Evolutionary conservation across 2,329 filamentous ascomycete species (phyloP).

Genomic region (Conoideocrella luteorostrata): DNA sequence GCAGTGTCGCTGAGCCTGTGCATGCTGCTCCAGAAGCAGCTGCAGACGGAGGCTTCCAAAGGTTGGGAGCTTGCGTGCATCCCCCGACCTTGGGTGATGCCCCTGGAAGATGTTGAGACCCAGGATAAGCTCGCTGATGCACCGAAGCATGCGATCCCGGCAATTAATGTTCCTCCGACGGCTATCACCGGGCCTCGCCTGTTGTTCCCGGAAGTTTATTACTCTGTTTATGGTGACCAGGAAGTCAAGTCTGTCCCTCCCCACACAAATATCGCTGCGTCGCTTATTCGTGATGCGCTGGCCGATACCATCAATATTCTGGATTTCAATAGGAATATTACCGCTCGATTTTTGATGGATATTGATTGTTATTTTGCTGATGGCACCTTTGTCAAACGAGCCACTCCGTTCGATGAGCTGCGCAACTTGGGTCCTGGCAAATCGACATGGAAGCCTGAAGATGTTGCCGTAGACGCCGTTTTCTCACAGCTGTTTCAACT

Average conservation of each 20-base stretch:
- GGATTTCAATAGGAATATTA: constrained; percentile 83
- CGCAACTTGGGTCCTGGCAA: constrained; percentile 58
- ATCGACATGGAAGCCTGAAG: constrained; percentile 93
- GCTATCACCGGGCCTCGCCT: constrained; percentile 68
- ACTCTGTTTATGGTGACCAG: constrained; percentile 85
- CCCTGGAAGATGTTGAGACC: constrained; percentile 52
- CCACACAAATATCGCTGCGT: constrained; percentile 68
- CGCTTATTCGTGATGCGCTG: constrained; percentile 76
- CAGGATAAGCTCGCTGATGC: constrained; percentile 52
- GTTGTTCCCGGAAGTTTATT: constrained; percentile 87
- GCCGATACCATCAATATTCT: constrained; percentile 91
- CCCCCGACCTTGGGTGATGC: constrained; percentile 62
- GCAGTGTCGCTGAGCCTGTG: constrained; percentile 64
- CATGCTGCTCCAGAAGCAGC: constrained; percentile 75
- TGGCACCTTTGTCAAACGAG: constrained; percentile 86
- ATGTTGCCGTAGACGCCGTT: constrained; percentile 93
- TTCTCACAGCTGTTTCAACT: constrained; percentile 93
- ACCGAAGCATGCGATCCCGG: constrained; percentile 71
- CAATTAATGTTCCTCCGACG: constrained; percentile 67
- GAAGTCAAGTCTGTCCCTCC: constrained; percentile 84
- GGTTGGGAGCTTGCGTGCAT: constrained; percentile 69
- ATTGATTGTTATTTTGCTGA: constrained; percentile 91
- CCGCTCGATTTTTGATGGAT: constrained; percentile 85
- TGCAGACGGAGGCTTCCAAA: constrained; percentile 67
- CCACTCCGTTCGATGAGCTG: constrained; percentile 86